Evolutionary conservation across 176 grass and related monocot genomes (phyloP).

Genomic region (Bonia amplexicaulis): DNA sequence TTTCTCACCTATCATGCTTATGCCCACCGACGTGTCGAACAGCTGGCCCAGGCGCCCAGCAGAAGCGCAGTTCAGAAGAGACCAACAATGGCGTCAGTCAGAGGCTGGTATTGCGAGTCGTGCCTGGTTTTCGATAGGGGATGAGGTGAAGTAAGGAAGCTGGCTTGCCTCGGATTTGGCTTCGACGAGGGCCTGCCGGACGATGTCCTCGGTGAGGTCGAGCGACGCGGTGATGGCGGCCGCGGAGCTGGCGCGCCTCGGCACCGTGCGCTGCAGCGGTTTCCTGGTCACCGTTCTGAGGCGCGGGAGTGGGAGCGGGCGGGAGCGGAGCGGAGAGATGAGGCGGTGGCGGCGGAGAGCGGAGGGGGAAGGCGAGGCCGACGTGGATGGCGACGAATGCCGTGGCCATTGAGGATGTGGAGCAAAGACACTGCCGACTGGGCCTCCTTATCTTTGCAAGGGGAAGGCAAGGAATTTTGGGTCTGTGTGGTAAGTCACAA

Average conservation of each 20-base stretch:
- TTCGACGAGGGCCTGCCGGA: conserved; percentile 57
- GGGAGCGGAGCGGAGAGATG: background rate
- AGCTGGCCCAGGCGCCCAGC: conserved; percentile 88
- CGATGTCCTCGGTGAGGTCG: conserved; percentile 91
- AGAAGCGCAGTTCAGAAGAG: conserved; percentile 25
- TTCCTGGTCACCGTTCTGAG: background rate
- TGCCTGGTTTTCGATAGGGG: background rate
- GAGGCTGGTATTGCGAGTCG: background rate
- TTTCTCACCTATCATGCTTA: conserved; percentile 50
- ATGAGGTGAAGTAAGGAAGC: background rate
- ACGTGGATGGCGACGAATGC: conserved; percentile 33
- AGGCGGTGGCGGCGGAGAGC: background rate
- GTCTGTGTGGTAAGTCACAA: too few relatives aligned
- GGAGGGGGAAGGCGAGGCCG: background rate
- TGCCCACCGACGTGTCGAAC: conserved; percentile 81
- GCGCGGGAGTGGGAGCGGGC: background rate
- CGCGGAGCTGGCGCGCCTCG: background rate
- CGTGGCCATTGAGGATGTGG: conserved; percentile 27
- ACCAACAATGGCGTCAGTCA: conserved; percentile 9
- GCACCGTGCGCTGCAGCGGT: background rate
- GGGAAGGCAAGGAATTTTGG: background rate
- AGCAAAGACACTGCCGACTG: conserved; percentile 24
- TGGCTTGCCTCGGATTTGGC: conserved; percentile 58
- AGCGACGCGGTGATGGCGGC: conserved; percentile 49
- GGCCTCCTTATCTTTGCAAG: conserved; percentile 34